Base-by-base conservation (phyloP, 768 basidiomycete genomes). In the Leccinum imitatum region DNA sequence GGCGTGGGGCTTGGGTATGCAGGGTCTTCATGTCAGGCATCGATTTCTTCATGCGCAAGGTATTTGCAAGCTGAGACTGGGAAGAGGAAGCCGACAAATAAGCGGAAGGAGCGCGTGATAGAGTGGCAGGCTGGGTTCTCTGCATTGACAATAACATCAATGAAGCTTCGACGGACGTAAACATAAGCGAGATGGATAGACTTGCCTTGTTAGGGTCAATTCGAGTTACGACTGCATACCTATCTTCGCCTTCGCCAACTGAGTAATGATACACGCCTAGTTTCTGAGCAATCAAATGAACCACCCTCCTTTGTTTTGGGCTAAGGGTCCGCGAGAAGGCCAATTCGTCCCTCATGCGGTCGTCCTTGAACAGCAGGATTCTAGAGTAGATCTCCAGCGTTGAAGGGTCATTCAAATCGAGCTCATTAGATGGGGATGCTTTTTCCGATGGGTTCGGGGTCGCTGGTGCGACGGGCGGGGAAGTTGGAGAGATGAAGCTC, bases 321-420 rank as follows among this genome's bases (percentile, higher is more conserved):
- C 84, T 79, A 19, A 98, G 82, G 14, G 88, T 86, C 58, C 92
- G 79, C n/a, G 95, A 95, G 75, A 98, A 98, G 5, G 95, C 95
- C 57, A 98, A 86, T 73, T 98, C 95, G 68, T 98, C 95, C 37
- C 96, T 84, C 93, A 98, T 95, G 67, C 84, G 86, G 73, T 98
- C 95, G 67, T 97, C 95, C 79, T 96, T 98, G 87, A 99, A 99
- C 41, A 98, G 81, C 41, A 98, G 78, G 64, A 98, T 91, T 65
- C 95, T 84, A 53, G 97, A 98, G 73, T 98, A 98, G 65, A 99
- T 97, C 75, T 98, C 96, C 65, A 99, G 79, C 9, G 95, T 96
- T 27, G 90, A 87, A 4, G 96, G 90, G 73, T 99, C 97, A 68
- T 98, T 98, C 66, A 98, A 80, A 74, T 99, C 96, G 59, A 99